Conservation (phyloP, 495 filamentous ascomycete genomes). For the Aspergillus conjunctus region DNA sequence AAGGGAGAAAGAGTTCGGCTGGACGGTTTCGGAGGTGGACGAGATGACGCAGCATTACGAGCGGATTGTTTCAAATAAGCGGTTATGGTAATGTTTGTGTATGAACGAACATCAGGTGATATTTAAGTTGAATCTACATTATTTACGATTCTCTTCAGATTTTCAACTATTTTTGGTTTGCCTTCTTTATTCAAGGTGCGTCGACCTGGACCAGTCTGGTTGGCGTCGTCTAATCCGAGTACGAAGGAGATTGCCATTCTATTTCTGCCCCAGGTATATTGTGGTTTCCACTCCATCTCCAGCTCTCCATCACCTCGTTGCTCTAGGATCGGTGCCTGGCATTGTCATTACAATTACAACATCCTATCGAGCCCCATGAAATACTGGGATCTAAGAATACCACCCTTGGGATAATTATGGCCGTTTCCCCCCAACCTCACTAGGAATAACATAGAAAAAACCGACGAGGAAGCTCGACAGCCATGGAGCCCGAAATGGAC, state of each 20-base stretch:
- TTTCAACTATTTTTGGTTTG: neutral
- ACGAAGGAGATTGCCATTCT: too few species aligned
- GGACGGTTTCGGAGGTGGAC: constrained; percentile 1
- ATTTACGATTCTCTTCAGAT: neutral
- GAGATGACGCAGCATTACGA: neutral
- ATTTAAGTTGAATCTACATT: neutral
- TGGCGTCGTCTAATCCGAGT: too few species aligned
- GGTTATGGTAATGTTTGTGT: neutral
- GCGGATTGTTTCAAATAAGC: neutral
- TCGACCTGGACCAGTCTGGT: too few species aligned
- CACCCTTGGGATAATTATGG: neutral
- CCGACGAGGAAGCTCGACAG: constrained; percentile 1
- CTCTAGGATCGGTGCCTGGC: neutral
- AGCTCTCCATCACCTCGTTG: neutral
- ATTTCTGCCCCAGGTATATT: too few species aligned
- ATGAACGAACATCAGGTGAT: neutral
- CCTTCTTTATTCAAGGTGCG: neutral
- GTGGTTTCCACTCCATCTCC: too few species aligned
- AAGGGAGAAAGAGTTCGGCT: neutral
- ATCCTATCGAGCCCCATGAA: too few species aligned
- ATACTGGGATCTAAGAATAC: too few species aligned
- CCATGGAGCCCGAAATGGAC: constrained; percentile 53
- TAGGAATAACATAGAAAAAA: neutral
- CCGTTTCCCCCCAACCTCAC: neutral
- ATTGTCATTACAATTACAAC: too few species aligned